Evolutionary conservation across 2,329 filamentous ascomycete species (phyloP).

Genomic region (Chrysoporthe puriensis): DNA sequence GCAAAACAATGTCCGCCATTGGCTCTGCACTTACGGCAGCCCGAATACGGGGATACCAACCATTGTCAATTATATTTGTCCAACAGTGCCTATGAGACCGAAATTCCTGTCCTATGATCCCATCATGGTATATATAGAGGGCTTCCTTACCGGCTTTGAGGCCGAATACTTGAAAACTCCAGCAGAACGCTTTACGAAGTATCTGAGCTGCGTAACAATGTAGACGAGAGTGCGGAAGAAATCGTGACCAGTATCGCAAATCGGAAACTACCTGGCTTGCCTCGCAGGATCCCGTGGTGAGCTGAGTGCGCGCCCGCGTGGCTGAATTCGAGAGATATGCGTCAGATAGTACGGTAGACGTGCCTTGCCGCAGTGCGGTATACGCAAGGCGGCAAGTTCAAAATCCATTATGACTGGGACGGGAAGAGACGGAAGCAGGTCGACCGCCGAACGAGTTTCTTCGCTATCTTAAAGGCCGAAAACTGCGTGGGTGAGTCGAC

Average conservation of each 20-base stretch:
- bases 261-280: conserved; percentile 19
- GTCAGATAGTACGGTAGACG: conserved; percentile 13
- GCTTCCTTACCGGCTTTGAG: conserved; percentile 17
- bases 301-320: conserved; percentile 6
- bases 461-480: conserved; percentile 14
- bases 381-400: conserved; percentile 10
- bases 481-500: conserved; percentile 18
- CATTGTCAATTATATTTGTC: conserved; percentile 12
- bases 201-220: not conserved
- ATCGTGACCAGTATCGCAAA: conserved; percentile 10
- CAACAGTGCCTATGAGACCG: conserved; percentile 10
- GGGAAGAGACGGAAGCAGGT: conserved; percentile 2
- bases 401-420: conserved; percentile 19
- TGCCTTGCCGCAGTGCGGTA: conserved; percentile 19
- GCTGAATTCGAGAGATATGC: conserved; percentile 19
- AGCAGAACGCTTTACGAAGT: not conserved
- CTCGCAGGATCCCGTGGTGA: conserved; percentile 7
- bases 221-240: conserved; percentile 1
- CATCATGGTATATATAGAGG: conserved; percentile 22
- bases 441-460: conserved; percentile 19
- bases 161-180: conserved; percentile 13
- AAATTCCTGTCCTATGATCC: conserved; percentile 20
- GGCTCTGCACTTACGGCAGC: no score
- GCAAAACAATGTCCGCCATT: no score
- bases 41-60: no score